Percentiles rank a stretch among this genome's conserved stretches.
These are phyloP conservation scores for Starmerella stellata DNA, from an alignment of 805 yeast genomes.

Conservation along the genomic window DNA sequence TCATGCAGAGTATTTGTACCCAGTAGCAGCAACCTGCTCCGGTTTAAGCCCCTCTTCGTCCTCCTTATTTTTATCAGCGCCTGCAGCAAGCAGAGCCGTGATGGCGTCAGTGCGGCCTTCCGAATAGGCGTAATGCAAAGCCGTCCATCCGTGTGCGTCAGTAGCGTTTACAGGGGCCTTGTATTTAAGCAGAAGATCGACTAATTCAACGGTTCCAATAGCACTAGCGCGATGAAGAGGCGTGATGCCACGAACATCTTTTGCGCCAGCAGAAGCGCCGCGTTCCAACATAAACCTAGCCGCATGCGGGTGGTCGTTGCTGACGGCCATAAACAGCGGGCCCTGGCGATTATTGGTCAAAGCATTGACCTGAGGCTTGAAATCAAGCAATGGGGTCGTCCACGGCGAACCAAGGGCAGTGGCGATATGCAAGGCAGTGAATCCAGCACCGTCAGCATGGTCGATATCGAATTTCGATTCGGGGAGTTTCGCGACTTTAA, in stretches of 20 bases:
- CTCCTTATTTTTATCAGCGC: slow-evolving; percentile 40
- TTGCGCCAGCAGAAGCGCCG: slow-evolving; percentile 43
- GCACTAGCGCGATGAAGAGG: slow-evolving; percentile 76
- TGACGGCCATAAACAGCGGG: slow-evolving; percentile 54
- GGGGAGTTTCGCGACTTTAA: slow-evolving; percentile 23
- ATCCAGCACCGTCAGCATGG: slow-evolving; percentile 59
- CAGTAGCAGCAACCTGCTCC: slow-evolving; percentile 31
- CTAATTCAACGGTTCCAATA: slow-evolving; percentile 43
- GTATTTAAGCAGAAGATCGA: slow-evolving; percentile 35
- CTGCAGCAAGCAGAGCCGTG: slow-evolving; percentile 36
- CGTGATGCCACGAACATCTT: slow-evolving; percentile 47
- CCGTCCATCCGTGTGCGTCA: slow-evolving; percentile 61
- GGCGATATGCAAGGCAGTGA: slow-evolving; percentile 79
- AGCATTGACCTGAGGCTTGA: slow-evolving; percentile 35
- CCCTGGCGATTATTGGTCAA: slow-evolving; percentile 50
- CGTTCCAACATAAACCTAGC: slow-evolving; percentile 38
- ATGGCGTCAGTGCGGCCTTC: slow-evolving; percentile 79
- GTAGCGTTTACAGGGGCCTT: slow-evolving; percentile 48
- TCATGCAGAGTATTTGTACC: slow-evolving; percentile 23
- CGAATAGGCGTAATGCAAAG: slow-evolving; percentile 75
- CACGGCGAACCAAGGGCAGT: slow-evolving; percentile 55
- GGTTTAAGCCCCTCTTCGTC: slow-evolving; percentile 40
- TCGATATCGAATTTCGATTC: slow-evolving; percentile 37
- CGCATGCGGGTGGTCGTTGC: slow-evolving; percentile 42
- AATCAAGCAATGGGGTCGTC: slow-evolving; percentile 29